A percentile compares a stretch with the other conserved stretches of the same genome.
Conservation (phyloP, 371 early-diverging fungal species). For the Actinomortierella wolfii region DNA sequence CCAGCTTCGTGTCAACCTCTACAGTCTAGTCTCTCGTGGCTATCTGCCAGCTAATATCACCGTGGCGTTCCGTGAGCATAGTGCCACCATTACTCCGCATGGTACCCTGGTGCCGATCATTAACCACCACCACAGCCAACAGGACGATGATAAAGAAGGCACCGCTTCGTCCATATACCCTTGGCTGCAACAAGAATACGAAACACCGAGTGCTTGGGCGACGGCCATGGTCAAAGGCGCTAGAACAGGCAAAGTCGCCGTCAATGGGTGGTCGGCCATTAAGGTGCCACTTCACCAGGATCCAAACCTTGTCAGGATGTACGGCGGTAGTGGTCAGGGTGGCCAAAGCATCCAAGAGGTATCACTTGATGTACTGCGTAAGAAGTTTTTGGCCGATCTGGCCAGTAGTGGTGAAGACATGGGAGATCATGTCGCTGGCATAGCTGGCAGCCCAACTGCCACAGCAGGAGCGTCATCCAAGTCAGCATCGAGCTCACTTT, state of each 20-base stretch:
- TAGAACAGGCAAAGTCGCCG: conserved; percentile 50
- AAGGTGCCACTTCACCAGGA: conserved; percentile 46
- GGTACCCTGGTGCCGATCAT: conserved; percentile 47
- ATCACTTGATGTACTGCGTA: conserved; percentile 49
- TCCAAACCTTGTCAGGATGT: conserved; percentile 22
- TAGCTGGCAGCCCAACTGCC: too few species aligned
- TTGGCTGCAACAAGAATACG: conserved; percentile 52
- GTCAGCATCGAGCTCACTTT: too few species aligned
- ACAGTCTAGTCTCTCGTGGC: conserved; percentile 33
- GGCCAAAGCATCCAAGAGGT: conserved; percentile 36
- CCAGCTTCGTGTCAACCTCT: conserved; percentile 33
- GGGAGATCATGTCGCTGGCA: too few species aligned
- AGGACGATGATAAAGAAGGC: conserved; percentile 11
- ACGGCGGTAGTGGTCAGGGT: too few species aligned
- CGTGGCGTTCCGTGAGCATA: conserved; percentile 48
- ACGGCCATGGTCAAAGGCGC: conserved; percentile 56
- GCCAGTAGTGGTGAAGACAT: neutral
- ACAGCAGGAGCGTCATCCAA: too few species aligned
- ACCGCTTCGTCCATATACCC: conserved; percentile 15
- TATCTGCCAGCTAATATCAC: conserved; percentile 31
- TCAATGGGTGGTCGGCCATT: conserved; percentile 63
- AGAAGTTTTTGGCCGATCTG: conserved; percentile 40
- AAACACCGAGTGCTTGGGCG: conserved; percentile 62
- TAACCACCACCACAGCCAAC: conserved; percentile 22
- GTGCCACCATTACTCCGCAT: conserved; percentile 46